Conservation (phyloP, 257 asterid genomes). For the Solanum bukasovii region DNA sequence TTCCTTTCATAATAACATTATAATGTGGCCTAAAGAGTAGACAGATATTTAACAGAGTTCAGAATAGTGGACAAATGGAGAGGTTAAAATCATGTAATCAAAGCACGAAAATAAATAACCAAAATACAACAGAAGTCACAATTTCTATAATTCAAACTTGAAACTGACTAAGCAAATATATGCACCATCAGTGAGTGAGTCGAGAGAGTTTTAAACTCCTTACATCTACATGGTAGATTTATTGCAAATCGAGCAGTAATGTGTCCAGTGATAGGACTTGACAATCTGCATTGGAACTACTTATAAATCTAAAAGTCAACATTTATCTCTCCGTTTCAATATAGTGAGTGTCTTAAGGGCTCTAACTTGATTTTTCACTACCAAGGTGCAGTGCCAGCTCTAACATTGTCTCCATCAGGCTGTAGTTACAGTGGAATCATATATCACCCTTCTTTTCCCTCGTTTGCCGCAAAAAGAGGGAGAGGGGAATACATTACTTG, state of each 20-base stretch:
- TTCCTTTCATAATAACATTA: slow-evolving; percentile 50
- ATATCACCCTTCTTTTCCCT: not conserved
- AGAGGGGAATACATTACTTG: not conserved
- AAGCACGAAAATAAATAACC: not conserved
- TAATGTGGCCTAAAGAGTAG: slow-evolving; percentile 58
- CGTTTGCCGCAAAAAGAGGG: not conserved
- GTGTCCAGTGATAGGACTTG: not conserved
- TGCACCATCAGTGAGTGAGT: not conserved
- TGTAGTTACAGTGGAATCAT: not conserved
- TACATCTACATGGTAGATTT: not conserved
- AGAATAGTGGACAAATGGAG: not conserved
- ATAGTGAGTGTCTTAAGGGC: not conserved
- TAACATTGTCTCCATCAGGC: not conserved
- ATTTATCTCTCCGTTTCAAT: not conserved
- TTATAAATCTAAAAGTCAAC: not conserved
- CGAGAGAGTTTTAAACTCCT: not conserved
- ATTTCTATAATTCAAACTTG: not conserved
- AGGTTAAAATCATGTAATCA: not conserved
- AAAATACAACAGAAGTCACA: not conserved
- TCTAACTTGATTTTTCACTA: not conserved
- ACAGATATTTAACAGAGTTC: not conserved
- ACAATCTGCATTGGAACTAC: not conserved
- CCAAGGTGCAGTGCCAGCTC: not conserved
- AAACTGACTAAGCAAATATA: not conserved
- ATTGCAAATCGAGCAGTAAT: not conserved